Conservation (phyloP, 345 rosid genomes). For the Brassica napus region Da-Ae NC_063444.1:13538501-13539000, state of each 20-base stretch:
- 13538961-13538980: too few species aligned
- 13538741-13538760: neutral
- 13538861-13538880: too few species aligned
- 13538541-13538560: neutral
- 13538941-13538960: too few species aligned
- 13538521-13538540: neutral
- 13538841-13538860: too few species aligned
- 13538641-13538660: neutral
- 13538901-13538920: too few species aligned
- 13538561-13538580: neutral
- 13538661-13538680: constrained; percentile 4
- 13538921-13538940: too few species aligned
- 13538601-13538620: constrained; percentile 4
- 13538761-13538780: too few species aligned
- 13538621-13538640: neutral
- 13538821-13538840: too few species aligned
- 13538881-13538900: too few species aligned
- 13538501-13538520: constrained; percentile 3
- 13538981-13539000: too few species aligned
- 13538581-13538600: neutral
- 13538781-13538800: too few species aligned
- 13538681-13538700: constrained; percentile 10
- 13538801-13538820: too few species aligned
- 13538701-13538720: constrained; percentile 5
- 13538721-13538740: neutral